Conservation (phyloP, 371 early-diverging fungal genomes). For the Apophysomyces trapeziformis region DNA sequence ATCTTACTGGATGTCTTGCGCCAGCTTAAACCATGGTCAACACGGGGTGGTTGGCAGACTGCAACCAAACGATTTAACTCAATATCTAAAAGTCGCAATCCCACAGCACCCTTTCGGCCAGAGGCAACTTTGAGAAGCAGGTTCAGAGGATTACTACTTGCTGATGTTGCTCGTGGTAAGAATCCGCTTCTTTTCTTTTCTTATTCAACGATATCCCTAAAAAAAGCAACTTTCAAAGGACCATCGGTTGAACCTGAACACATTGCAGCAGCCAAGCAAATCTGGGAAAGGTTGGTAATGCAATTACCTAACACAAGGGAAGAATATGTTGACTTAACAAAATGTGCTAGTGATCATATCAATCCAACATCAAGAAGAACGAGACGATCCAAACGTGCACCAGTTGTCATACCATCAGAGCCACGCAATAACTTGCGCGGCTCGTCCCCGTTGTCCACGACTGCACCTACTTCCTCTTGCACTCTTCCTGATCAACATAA, state of each 20-base stretch:
- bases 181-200: neutral
- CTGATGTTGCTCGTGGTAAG: neutral
- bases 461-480: neutral
- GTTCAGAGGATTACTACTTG: neutral
- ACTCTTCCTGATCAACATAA: neutral
- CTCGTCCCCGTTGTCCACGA: neutral
- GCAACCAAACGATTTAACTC: neutral
- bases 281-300: neutral
- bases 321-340: neutral
- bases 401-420: neutral
- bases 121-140: neutral
- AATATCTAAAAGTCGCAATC: neutral
- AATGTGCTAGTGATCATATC: neutral
- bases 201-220: neutral
- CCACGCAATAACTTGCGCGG: neutral
- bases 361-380: neutral
- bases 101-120: neutral
- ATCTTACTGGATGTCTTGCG: neutral
- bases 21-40: neutral
- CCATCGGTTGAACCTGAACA: neutral
- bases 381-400: neutral
- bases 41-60: neutral
- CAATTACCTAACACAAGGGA: neutral
- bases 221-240: neutral
- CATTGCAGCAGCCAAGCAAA: neutral